Percentiles rank a stretch among this genome's conserved stretches.
Evolutionary conservation across 2,329 filamentous ascomycete species (phyloP).

Genomic region (Didymosphaeria variabile): DNA sequence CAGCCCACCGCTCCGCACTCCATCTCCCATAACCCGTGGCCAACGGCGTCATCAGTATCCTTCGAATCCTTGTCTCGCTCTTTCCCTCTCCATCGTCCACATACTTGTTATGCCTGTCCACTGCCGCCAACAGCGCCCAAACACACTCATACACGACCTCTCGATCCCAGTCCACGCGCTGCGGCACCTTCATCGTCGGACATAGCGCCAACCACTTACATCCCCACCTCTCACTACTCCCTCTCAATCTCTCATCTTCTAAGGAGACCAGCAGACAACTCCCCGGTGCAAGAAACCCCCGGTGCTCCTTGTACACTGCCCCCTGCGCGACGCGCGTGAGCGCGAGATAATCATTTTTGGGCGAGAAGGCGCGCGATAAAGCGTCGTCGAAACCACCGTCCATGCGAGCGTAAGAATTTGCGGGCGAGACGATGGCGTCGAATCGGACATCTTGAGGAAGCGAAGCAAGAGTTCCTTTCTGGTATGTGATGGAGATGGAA

Average conservation of each 20-base stretch:
- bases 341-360: conserved; percentile 56
- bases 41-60: conserved; percentile 62
- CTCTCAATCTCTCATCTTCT: conserved; percentile 46
- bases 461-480: conserved; percentile 51
- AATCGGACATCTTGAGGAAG: conserved; percentile 52
- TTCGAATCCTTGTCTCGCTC: conserved; percentile 45
- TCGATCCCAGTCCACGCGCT: conserved; percentile 57
- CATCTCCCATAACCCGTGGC: conserved; percentile 60
- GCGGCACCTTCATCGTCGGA: conserved; percentile 63
- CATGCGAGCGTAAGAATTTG: conserved; percentile 64
- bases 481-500: conserved; percentile 46
- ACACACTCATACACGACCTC: conserved; percentile 65
- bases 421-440: conserved; percentile 63
- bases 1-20: conserved; percentile 59
- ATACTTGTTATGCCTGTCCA: conserved; percentile 59
- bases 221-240: conserved; percentile 38
- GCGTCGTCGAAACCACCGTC: conserved; percentile 65
- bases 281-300: conserved; percentile 62
- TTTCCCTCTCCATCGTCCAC: not conserved
- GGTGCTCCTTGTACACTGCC: conserved; percentile 57
- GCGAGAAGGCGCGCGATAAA: conserved; percentile 60
- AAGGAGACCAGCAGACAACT: conserved; percentile 60
- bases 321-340: conserved; percentile 58
- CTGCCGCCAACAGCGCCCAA: conserved; percentile 60
- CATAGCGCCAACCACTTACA: conserved; percentile 60